Conservation (phyloP, 306 rosid species). For the Vigna angularis region DNA sequence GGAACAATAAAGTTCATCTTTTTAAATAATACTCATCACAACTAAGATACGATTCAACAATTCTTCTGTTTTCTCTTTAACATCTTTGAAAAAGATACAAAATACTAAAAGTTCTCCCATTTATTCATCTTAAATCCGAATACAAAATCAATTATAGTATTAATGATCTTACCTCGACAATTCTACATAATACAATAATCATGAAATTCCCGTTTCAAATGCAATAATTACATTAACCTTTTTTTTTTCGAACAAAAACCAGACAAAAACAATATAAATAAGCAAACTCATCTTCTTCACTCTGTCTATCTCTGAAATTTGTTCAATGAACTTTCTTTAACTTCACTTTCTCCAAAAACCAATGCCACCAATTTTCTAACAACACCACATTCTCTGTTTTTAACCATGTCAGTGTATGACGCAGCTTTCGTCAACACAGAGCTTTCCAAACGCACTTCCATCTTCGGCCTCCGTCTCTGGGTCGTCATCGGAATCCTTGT, state of each 20-base stretch:
- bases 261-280: background rate
- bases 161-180: no score
- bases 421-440: constrained; percentile 79
- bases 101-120: no score
- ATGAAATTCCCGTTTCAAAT: no score
- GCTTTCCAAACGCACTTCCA: constrained; percentile 81
- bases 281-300: background rate
- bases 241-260: no score
- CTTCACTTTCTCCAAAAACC: constrained; percentile 14
- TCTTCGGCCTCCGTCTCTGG: constrained; percentile 95
- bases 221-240: background rate
- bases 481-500: constrained; percentile 91
- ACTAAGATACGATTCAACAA: no score
- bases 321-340: background rate
- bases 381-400: background rate
- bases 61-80: no score
- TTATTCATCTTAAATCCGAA: no score
- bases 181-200: no score
- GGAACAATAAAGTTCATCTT: no score
- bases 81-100: no score
- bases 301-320: background rate
- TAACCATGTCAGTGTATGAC: constrained; percentile 76
- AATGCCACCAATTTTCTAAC: constrained; percentile 18
- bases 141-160: no score
- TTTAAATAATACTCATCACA: no score